A percentile compares a stretch with the other conserved stretches of the same genome.
These are phyloP conservation scores for Paecilomyces sp. DNA, from an alignment of 2,329 filamentous ascomycete genomes.

Conservation along the genomic window DNA sequence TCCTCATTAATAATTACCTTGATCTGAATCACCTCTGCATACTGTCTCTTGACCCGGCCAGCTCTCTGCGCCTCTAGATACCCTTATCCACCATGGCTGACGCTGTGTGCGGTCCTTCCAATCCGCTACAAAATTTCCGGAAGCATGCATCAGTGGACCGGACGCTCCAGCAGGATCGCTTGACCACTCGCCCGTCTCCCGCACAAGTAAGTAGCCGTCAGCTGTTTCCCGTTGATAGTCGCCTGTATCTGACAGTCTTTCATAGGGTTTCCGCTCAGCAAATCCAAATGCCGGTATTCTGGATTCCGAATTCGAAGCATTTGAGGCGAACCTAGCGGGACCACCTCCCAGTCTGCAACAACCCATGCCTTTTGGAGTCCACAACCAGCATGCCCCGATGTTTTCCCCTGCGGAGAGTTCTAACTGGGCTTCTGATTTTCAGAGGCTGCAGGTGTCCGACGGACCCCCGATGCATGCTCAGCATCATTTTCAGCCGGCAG, in stretches of 20 bases:
- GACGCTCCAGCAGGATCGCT: constrained; percentile 65
- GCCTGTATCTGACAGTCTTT: constrained; percentile 2
- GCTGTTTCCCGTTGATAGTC: neutral
- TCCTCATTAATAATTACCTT: neutral
- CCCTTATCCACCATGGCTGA: constrained; percentile 51
- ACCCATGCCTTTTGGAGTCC: constrained; percentile 19
- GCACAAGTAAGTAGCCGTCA: constrained; percentile 42
- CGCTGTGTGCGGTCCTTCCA: constrained; percentile 66
- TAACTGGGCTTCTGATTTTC: constrained; percentile 42
- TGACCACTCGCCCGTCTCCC: constrained; percentile 48
- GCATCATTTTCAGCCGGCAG: constrained; percentile 37
- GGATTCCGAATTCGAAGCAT: constrained; percentile 63
- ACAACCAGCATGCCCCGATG: constrained; percentile 16
- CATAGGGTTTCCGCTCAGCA: constrained; percentile 56
- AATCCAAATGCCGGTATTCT: constrained; percentile 48
- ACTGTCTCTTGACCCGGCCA: neutral
- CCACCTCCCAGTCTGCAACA: constrained; percentile 31
- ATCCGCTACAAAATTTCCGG: constrained; percentile 65
- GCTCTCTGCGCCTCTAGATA: neutral
- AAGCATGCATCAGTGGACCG: constrained; percentile 63
- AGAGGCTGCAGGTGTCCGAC: constrained; percentile 35
- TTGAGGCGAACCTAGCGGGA: constrained; percentile 42
- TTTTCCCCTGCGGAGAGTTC: constrained; percentile 14
- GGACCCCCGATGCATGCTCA: constrained; percentile 39
- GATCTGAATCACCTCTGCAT: neutral